Conservation (phyloP, 768 basidiomycete genomes). For the Floccularia luteovirens region DNA sequence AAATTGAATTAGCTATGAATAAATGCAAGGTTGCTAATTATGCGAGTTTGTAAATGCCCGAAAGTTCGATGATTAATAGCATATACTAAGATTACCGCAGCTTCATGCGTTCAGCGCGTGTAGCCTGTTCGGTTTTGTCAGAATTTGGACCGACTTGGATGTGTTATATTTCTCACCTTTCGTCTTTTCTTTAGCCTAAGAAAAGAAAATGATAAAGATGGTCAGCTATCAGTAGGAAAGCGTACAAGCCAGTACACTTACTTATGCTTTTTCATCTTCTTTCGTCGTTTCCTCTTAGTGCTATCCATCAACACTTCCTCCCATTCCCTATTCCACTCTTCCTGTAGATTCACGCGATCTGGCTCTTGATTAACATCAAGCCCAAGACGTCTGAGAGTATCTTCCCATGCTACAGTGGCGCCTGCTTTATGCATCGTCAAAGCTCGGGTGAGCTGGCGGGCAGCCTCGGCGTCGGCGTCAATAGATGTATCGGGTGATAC, state of each 20-base stretch:
- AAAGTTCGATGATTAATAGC: not conserved
- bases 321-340: conserved; percentile 52
- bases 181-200: conserved; percentile 82
- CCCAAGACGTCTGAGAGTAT: conserved; percentile 56
- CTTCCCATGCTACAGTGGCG: conserved; percentile 61
- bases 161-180: conserved; percentile 47
- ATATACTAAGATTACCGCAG: conserved; percentile 10
- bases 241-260: conserved; percentile 29
- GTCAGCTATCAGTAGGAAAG: conserved; percentile 2
- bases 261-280: conserved; percentile 99
- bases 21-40: conserved; percentile 5
- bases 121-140: conserved; percentile 29
- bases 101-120: conserved; percentile 30
- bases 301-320: conserved; percentile 70
- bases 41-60: not conserved
- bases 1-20: conserved; percentile 13
- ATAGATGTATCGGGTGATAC: conserved; percentile 43
- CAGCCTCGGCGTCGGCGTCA: conserved; percentile 75
- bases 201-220: conserved; percentile 5
- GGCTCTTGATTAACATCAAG: conserved; percentile 43
- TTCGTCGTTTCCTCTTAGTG: conserved; percentile 75
- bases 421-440: conserved; percentile 62
- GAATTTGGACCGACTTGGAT: not conserved
- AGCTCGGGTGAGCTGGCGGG: conserved; percentile 71
- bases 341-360: conserved; percentile 41